Conservation (phyloP, 257 asterid genomes). For the Solanum tarapatanum region DNA sequence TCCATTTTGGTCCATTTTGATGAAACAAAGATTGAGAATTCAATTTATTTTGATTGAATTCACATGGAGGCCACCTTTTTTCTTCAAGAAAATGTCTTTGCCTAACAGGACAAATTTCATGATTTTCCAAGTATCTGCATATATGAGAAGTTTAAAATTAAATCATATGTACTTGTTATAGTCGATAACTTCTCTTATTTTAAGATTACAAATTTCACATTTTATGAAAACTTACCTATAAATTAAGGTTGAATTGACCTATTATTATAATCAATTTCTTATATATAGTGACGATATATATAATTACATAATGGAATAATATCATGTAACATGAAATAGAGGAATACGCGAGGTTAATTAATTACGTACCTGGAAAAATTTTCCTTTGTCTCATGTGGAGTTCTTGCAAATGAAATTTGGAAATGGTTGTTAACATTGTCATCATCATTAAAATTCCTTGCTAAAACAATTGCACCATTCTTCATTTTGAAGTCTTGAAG, state of each 20-base stretch:
- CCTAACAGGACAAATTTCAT: conserved; percentile 19
- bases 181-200: rapidly evolving
- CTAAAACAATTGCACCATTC: conserved; percentile 45
- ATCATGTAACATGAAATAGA: not conserved
- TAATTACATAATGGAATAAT: not conserved
- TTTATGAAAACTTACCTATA: not conserved
- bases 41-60: conserved; percentile 12
- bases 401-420: not conserved
- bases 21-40: conserved; percentile 7
- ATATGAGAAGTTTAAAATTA: not conserved
- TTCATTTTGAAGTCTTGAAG: conserved; percentile 42
- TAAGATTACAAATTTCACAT: rapidly evolving
- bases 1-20: conserved; percentile 4
- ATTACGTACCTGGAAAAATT: not conserved
- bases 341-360: not conserved
- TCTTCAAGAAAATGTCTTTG: conserved; percentile 44
- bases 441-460: conserved; percentile 9
- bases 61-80: conserved; percentile 52
- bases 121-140: not conserved
- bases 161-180: not conserved
- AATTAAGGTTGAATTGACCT: not conserved
- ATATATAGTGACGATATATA: not conserved
- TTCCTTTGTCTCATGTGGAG: not conserved
- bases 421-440: not conserved
- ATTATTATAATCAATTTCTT: not conserved